Conservation (phyloP, 192 early-diverging fungal species). For the Tieghemiomyces parasiticus region DNA sequence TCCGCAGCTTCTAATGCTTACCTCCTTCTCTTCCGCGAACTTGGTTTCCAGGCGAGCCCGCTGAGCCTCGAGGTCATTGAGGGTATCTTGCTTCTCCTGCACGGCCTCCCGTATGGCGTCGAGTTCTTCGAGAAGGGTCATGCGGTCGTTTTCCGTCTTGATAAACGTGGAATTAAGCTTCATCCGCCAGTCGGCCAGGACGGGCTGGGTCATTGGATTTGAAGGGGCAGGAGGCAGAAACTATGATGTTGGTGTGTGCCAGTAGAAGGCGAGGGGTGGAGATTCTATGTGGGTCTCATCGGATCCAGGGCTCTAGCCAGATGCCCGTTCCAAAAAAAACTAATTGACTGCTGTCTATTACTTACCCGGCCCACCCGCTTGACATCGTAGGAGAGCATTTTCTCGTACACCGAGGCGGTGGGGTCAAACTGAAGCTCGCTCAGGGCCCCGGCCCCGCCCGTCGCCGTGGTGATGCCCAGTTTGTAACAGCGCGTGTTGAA, state of each 20-base stretch:
- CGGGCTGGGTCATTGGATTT: slow-evolving; percentile 27
- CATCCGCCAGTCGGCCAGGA: slow-evolving; percentile 16
- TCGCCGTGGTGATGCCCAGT: slow-evolving; percentile 8
- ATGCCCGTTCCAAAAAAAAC: slow-evolving; percentile 9
- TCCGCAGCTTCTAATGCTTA: no score
- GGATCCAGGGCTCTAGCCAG: no score
- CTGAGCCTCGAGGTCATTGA: slow-evolving; percentile 18
- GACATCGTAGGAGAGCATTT: slow-evolving; percentile 1
- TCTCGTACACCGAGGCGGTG: slow-evolving; percentile 9
- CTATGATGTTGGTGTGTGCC: neutral
- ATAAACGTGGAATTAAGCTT: slow-evolving; percentile 21
- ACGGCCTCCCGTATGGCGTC: slow-evolving; percentile 21
- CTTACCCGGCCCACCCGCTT: slow-evolving; percentile 6
- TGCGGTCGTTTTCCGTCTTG: slow-evolving; percentile 20
- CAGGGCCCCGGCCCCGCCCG: slow-evolving; percentile 2
- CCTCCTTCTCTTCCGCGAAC: slow-evolving; percentile 32
- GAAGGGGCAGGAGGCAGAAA: neutral
- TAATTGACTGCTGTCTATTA: neutral
- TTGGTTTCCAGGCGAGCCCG: slow-evolving; percentile 20
- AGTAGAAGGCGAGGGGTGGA: no score
- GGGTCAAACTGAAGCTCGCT: slow-evolving; percentile 6
- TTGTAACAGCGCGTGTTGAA: slow-evolving; percentile 24
- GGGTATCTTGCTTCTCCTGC: slow-evolving; percentile 27
- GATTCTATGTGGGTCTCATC: no score
- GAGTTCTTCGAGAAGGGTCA: slow-evolving; percentile 28